Conservation (phyloP, 2,329 filamentous ascomycete species). For the Lecanoromycetidae sp. region DNA sequence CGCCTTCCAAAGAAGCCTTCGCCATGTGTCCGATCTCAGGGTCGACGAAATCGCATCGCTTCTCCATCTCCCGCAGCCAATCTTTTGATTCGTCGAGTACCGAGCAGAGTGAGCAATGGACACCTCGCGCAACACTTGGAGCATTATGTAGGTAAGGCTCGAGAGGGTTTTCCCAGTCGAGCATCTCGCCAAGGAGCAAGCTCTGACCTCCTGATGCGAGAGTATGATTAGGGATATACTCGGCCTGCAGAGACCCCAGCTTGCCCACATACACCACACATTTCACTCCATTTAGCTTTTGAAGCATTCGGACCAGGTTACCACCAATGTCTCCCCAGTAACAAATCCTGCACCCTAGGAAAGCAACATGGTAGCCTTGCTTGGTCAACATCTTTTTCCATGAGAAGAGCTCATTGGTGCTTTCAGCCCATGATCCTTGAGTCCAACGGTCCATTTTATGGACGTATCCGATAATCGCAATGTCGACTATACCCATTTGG, state of each 20-base stretch:
- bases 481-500: constrained; percentile 11
- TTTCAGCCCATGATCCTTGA: constrained; percentile 5
- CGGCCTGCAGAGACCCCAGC: constrained; percentile 4
- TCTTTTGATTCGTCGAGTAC: constrained; percentile 15
- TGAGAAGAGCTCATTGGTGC: constrained; percentile 11
- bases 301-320: constrained; percentile 9
- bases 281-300: constrained; percentile 1
- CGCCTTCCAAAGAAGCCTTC: constrained; percentile 11
- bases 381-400: constrained; percentile 13
- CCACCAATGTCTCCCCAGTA: constrained; percentile 16
- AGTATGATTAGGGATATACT: neutral
- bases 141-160: neutral
- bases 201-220: constrained; percentile 7
- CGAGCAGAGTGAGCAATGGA: constrained; percentile 10
- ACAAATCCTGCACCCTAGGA: constrained; percentile 15
- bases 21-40: constrained; percentile 17
- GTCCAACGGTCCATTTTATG: constrained; percentile 10
- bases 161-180: neutral
- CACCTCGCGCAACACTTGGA: neutral
- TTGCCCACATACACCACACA: constrained; percentile 6
- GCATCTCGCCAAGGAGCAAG: neutral
- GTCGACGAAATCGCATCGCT: constrained; percentile 14
- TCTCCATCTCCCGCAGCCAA: constrained; percentile 9
- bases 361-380: constrained; percentile 11
- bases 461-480: constrained; percentile 15